Evolutionary conservation across 768 basidiomycete genomes (phyloP).

Genomic region (Tricholoma flavovirens): DNA sequence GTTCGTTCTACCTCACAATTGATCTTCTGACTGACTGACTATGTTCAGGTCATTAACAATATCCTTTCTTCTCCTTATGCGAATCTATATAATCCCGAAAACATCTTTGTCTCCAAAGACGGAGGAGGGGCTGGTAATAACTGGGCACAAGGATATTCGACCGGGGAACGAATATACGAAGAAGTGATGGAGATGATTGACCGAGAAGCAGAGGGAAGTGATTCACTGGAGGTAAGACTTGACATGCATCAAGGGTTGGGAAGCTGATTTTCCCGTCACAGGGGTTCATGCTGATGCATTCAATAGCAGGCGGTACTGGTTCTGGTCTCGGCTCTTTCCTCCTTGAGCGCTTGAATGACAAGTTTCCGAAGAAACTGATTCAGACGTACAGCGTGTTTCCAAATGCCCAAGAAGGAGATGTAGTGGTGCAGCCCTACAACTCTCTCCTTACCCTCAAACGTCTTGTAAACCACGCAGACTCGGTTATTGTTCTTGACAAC

Average conservation of each 20-base stretch:
- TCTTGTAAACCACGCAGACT: slow-evolving; percentile 93
- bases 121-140: slow-evolving; percentile 99
- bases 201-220: slow-evolving; percentile 95
- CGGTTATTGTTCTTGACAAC: slow-evolving; percentile 96
- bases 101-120: slow-evolving; percentile 92
- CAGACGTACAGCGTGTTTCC: slow-evolving; percentile 99
- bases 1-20: slow-evolving; percentile 19
- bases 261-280: slow-evolving; percentile 26
- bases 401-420: slow-evolving; percentile 87
- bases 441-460: slow-evolving; percentile 89
- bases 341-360: slow-evolving; percentile 93
- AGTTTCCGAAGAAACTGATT: slow-evolving; percentile 97
- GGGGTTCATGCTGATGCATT: slow-evolving; percentile 99
- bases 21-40: slow-evolving; percentile 10
- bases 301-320: slow-evolving; percentile 97
- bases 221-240: slow-evolving; percentile 79
- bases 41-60: slow-evolving; percentile 86
- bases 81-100: slow-evolving; percentile 94
- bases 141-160: slow-evolving; percentile 93
- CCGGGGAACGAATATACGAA: slow-evolving; percentile 89
- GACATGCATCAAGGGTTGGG: background rate
- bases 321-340: slow-evolving; percentile 98
- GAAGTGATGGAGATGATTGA: slow-evolving; percentile 99
- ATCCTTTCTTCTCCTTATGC: slow-evolving; percentile 87
- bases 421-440: slow-evolving; percentile 99